Base-by-base conservation (phyloP, 768 basidiomycete species). In the Mrakia gelida region DNA sequence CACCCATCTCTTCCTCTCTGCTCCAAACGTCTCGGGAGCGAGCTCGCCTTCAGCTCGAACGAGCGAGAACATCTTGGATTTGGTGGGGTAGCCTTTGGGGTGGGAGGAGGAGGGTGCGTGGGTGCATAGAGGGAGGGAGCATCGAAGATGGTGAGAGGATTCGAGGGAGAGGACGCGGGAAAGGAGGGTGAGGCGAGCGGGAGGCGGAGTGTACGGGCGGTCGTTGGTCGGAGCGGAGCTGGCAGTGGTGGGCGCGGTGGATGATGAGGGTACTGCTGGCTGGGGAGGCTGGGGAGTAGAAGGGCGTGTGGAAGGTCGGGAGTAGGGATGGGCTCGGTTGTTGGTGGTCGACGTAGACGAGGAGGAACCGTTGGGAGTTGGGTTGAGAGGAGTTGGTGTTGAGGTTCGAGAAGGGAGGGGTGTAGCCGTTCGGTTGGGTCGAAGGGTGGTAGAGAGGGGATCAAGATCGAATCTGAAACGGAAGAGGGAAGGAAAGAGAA, bases 401-500 rank as follows among this genome's bases (percentile, higher is more conserved):
- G 73, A 75, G 26, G n/a, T 49, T 63, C 63, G 73, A 23, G 28
- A 16, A 56, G 71, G 71, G 5, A 52, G 43, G 23, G 72, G 11
- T 26, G 56, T 38, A 0, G 70, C 43, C 16, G 52, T 52, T 26
- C 77, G 77, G 30, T 74, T 62, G 13, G 71, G 63, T 11, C 73
- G 62, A 9, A 72, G 77, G 26, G 77, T 78, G 30, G 77, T 78
- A 10, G 77, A 78, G 28, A 78, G 72, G 8, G 77, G 77, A 43
- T 78, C 77, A 32, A 78, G 77, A 45, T 78, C 77, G 49, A 78
- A 78, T 18, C 77, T 73, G 34, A 9, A 21, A n/a, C 3, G 41
- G 30, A 49, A 30, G 10, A n/a, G 7, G 28, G 32, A 32, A 3
- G 38, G 7, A 30, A 73, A 30, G 45, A 21, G 71, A 56, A 9